Conservation (phyloP, 345 rosid species). For the Heritiera littoralis region DNA sequence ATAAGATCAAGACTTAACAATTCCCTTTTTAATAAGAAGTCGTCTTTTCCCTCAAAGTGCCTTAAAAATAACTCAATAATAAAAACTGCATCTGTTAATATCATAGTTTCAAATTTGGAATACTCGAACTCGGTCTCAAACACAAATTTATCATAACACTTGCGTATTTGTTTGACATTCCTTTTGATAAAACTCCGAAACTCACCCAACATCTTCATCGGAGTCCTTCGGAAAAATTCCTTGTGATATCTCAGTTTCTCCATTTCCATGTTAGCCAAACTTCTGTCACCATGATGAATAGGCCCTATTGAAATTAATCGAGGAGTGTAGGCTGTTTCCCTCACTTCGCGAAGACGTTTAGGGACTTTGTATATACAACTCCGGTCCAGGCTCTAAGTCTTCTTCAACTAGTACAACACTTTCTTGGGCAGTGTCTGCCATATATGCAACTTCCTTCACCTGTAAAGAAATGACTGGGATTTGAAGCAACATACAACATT, state of each 20-base stretch:
- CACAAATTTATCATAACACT: neutral
- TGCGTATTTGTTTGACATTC: neutral
- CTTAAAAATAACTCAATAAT: neutral
- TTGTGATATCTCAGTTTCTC: neutral
- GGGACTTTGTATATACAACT: neutral
- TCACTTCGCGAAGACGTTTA: too few species aligned
- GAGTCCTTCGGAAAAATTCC: neutral
- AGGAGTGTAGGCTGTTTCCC: neutral
- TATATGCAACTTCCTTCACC: too few species aligned
- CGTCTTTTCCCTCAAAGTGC: neutral
- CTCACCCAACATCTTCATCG: neutral
- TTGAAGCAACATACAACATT: too few species aligned
- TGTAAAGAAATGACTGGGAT: too few species aligned
- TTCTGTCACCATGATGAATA: neutral
- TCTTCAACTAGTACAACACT: too few species aligned
- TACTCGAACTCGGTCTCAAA: neutral
- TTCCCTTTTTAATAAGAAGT: neutral
- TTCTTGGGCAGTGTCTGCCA: too few species aligned
- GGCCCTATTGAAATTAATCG: neutral
- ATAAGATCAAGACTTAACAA: neutral
- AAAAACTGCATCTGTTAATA: neutral
- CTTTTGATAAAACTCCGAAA: neutral
- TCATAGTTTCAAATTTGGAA: neutral
- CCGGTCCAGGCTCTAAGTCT: too few species aligned
- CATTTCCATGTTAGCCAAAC: neutral